Conservation (phyloP, 2,329 filamentous ascomycete genomes). For the Pseudogymnoascus destructans region DNA sequence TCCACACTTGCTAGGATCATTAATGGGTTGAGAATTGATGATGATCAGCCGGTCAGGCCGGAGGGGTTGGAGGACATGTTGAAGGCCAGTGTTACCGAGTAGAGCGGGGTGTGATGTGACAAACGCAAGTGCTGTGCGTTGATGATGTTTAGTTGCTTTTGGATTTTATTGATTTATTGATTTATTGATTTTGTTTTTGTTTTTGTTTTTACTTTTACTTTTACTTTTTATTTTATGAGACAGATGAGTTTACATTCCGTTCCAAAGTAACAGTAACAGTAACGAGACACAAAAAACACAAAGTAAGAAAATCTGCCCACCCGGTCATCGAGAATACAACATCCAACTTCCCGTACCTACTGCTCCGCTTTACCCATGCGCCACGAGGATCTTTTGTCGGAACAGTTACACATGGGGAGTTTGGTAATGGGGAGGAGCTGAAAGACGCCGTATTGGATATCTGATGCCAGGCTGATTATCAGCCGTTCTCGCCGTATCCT, state of each 20-base stretch:
- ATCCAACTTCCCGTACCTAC: not conserved
- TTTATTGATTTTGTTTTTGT: not conserved
- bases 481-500: not conserved
- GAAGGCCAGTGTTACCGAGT: conserved; percentile 1
- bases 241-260: not conserved
- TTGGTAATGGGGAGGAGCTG: not conserved
- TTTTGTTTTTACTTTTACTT: not conserved
- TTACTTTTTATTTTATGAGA: not conserved
- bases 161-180: not conserved
- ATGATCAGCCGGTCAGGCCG: conserved; percentile 11
- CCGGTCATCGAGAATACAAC: not conserved
- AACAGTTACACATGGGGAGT: not conserved
- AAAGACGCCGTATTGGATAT: not conserved
- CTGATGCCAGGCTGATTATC: not conserved
- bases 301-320: not conserved
- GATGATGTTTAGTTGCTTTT: not conserved
- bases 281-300: not conserved
- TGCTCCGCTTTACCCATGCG: not conserved
- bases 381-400: not conserved
- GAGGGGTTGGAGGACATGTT: conserved; percentile 12
- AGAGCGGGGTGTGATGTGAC: not conserved
- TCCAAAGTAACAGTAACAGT: not conserved
- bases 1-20: conserved; percentile 17
- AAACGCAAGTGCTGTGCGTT: not conserved
- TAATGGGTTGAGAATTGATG: conserved; percentile 15